Evolutionary conservation across 352 stramenopile genomes (phyloP).

Genomic region (Phytophthora pinifolia): DNA sequence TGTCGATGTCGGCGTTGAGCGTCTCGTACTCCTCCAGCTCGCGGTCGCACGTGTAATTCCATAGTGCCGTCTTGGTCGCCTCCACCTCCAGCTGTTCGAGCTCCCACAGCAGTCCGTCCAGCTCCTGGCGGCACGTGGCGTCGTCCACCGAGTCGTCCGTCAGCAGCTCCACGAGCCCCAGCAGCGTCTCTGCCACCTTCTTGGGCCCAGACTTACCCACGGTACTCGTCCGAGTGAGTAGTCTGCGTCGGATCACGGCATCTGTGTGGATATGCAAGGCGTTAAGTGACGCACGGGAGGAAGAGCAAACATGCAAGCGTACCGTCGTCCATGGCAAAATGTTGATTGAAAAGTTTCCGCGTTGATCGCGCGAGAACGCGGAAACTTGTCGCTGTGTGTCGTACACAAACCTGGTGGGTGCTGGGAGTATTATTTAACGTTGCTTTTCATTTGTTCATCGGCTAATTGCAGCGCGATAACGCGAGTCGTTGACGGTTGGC

Average conservation of each 20-base stretch:
- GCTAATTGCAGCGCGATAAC: too few species aligned
- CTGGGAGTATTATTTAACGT: too few species aligned
- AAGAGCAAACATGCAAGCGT: too few species aligned
- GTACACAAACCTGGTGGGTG: too few species aligned
- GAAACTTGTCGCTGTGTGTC: too few species aligned
- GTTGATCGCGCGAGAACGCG: too few species aligned
- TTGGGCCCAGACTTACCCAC: conserved; percentile 81
- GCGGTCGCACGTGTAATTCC: conserved; percentile 79
- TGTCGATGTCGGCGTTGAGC: conserved; percentile 81
- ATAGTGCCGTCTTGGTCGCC: conserved; percentile 77
- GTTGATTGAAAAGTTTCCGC: too few species aligned
- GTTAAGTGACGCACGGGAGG: too few species aligned
- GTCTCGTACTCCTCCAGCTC: conserved; percentile 83
- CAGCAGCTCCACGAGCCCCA: conserved; percentile 63
- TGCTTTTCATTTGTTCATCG: too few species aligned
- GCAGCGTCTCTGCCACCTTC: conserved; percentile 73
- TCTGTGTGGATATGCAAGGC: conserved; percentile 27
- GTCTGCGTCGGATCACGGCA: conserved; percentile 62
- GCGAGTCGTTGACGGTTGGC: too few species aligned
- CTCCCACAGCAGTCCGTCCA: conserved; percentile 84
- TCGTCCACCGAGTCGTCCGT: conserved; percentile 65
- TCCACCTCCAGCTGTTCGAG: conserved; percentile 86
- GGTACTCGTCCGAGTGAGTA: conserved; percentile 79
- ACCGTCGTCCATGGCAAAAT: conserved; percentile 81
- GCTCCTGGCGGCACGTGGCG: conserved; percentile 58